Evolutionary conservation across 768 basidiomycete genomes (phyloP).

Genomic region (Asterophora lycoperdoides): DNA sequence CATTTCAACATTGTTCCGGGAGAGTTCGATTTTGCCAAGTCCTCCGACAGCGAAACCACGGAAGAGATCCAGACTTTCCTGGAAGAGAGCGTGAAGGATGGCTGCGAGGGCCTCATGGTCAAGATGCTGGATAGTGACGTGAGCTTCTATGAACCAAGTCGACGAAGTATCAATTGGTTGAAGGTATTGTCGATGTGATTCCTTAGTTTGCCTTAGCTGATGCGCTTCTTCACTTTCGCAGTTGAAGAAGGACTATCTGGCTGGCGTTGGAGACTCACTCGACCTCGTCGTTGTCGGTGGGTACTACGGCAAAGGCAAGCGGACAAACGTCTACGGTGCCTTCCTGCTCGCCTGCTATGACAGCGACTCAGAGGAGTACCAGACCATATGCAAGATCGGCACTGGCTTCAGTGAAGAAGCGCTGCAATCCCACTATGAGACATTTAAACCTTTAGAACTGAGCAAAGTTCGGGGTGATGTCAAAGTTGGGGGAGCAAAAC

Average conservation of each 20-base stretch:
- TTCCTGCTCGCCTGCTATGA: slow-evolving; percentile 98
- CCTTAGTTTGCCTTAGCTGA: slow-evolving; percentile 3
- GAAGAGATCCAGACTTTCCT: slow-evolving; percentile 95
- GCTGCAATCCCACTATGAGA: slow-evolving; percentile 74
- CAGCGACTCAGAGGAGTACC: slow-evolving; percentile 87
- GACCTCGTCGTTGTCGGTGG: slow-evolving; percentile 97
- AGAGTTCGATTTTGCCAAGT: slow-evolving; percentile 92
- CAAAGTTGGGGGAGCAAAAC: slow-evolving; percentile 89
- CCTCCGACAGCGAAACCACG: slow-evolving; percentile 81
- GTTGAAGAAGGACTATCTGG: slow-evolving; percentile 98
- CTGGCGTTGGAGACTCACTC: slow-evolving; percentile 94
- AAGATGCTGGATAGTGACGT: slow-evolving; percentile 95
- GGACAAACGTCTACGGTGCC: slow-evolving; percentile 95
- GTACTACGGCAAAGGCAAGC: slow-evolving; percentile 97
- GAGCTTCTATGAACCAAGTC: slow-evolving; percentile 92
- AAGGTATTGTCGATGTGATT: slow-evolving; percentile 53
- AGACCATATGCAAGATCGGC: slow-evolving; percentile 98
- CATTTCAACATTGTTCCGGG: slow-evolving; percentile 81
- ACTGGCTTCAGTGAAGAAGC: slow-evolving; percentile 96
- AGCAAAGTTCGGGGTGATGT: slow-evolving; percentile 74
- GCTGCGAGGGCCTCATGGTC: slow-evolving; percentile 98
- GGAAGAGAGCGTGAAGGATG: slow-evolving; percentile 96
- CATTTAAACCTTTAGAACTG: slow-evolving; percentile 73
- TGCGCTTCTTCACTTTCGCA: slow-evolving; percentile 26
- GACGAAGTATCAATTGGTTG: slow-evolving; percentile 95